Percentiles rank a stretch among this genome's conserved stretches.
Evolutionary conservation across 179 eudicot genomes (phyloP).

Genomic region (Amaranthus tricolor): DNA sequence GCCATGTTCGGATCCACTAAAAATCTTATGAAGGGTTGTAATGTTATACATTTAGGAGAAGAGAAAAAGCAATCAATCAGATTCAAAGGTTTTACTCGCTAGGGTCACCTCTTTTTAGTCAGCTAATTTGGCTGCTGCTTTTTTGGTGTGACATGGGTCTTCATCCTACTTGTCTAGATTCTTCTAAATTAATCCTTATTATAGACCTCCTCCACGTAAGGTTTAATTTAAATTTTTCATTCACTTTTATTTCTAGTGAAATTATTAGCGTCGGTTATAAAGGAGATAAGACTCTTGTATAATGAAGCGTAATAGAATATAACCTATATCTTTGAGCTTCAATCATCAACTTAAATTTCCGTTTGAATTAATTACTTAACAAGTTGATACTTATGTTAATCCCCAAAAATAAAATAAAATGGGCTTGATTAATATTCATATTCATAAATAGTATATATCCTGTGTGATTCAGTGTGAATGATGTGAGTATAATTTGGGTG

Average conservation of each 20-base stretch:
- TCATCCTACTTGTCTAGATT: constrained; percentile 25
- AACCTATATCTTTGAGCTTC: too few species aligned
- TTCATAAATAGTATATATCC: too few species aligned
- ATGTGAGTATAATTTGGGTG: neutral
- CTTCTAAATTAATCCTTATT: constrained; percentile 7
- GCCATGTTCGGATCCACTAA: constrained; percentile 37
- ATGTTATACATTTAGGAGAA: constrained; percentile 12
- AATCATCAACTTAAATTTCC: too few species aligned
- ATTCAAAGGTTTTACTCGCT: constrained; percentile 7
- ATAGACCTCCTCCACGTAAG: too few species aligned
- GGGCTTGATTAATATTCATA: too few species aligned
- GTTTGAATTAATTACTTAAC: too few species aligned
- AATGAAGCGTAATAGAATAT: too few species aligned
- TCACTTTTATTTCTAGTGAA: neutral
- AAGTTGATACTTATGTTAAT: constrained; percentile 12
- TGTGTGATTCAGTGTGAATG: constrained; percentile 7
- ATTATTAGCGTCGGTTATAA: too few species aligned
- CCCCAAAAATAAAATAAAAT: neutral
- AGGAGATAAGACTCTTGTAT: too few species aligned
- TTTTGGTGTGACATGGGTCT: constrained; percentile 34
- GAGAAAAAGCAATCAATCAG: constrained; percentile 23
- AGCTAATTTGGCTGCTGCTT: constrained; percentile 33
- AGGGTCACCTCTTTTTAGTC: constrained; percentile 20
- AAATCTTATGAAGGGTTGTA: constrained; percentile 22
- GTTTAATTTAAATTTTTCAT: too few species aligned